Conservation (phyloP, 345 rosid species). For the Boechera divaricarpa region DNA sequence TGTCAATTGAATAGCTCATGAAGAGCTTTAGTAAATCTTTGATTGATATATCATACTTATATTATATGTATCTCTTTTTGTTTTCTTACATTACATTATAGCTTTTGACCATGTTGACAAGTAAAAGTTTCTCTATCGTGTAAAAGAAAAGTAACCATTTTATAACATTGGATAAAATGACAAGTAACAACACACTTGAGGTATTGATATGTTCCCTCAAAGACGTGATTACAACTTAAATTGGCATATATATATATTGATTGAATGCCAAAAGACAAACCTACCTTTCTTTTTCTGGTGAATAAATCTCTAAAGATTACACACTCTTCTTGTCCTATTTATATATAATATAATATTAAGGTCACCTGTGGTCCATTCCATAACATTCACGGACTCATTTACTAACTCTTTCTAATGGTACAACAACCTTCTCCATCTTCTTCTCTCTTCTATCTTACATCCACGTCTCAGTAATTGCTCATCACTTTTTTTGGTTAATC, state of each 20-base stretch:
- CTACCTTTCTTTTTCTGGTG: constrained; percentile 23
- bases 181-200: background rate
- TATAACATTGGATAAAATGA: background rate
- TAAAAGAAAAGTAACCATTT: background rate
- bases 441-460: constrained; percentile 1
- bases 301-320: constrained; percentile 7
- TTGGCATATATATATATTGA: background rate
- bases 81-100: too few species aligned
- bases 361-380: constrained; percentile 21
- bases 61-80: too few species aligned
- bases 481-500: background rate
- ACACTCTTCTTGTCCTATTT: constrained; percentile 18
- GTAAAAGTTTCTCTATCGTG: background rate
- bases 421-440: background rate
- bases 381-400: constrained; percentile 19
- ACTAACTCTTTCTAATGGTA: constrained; percentile 11
- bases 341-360: background rate
- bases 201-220: background rate
- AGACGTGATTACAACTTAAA: constrained; percentile 1
- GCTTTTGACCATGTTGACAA: background rate
- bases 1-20: too few species aligned
- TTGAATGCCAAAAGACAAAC: constrained; percentile 15
- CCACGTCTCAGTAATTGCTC: background rate
- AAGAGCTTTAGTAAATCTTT: too few species aligned
- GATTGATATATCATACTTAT: too few species aligned